These are phyloP conservation scores for Biscutella auriculata DNA, from an alignment of 441 rosid species.

Conservation along the genomic window DNA sequence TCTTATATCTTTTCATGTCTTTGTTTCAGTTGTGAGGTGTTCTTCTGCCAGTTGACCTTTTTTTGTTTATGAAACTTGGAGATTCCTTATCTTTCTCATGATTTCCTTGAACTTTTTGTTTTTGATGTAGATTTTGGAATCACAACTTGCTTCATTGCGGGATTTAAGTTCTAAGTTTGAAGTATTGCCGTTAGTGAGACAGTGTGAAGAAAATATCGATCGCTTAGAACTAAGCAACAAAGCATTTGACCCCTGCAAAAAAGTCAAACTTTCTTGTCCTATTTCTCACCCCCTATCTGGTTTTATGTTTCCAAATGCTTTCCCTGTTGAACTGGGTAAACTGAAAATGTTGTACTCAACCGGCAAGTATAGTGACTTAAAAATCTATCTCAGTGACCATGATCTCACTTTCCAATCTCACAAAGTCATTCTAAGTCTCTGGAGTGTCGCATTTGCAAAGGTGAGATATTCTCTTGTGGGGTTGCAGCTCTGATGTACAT, in stretches of 20 bases:
- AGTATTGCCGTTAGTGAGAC: conserved; percentile 65
- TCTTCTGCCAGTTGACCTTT: neutral
- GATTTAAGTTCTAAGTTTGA: conserved; percentile 55
- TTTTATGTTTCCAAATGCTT: conserved; percentile 49
- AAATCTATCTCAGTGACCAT: conserved; percentile 46
- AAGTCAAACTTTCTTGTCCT: conserved; percentile 54
- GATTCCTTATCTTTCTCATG: neutral
- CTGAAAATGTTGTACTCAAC: conserved; percentile 36
- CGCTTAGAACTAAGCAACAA: conserved; percentile 41
- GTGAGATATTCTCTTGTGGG: conserved; percentile 29
- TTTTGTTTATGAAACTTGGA: neutral
- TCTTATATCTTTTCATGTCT: neutral
- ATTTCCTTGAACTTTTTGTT: neutral
- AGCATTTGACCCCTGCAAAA: conserved; percentile 38
- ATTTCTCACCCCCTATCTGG: conserved; percentile 35
- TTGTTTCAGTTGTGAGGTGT: neutral
- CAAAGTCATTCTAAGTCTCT: conserved; percentile 65
- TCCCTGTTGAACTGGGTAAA: conserved; percentile 54
- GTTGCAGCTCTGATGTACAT: neutral
- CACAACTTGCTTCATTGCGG: conserved; percentile 49
- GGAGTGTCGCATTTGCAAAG: conserved; percentile 92
- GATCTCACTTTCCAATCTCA: conserved; percentile 58
- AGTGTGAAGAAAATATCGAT: conserved; percentile 60
- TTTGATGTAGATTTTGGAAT: conserved; percentile 52
- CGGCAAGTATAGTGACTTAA: conserved; percentile 52